Conservation (phyloP, 768 basidiomycete genomes). For the Trichaptum fuscoviolaceum region DNA sequence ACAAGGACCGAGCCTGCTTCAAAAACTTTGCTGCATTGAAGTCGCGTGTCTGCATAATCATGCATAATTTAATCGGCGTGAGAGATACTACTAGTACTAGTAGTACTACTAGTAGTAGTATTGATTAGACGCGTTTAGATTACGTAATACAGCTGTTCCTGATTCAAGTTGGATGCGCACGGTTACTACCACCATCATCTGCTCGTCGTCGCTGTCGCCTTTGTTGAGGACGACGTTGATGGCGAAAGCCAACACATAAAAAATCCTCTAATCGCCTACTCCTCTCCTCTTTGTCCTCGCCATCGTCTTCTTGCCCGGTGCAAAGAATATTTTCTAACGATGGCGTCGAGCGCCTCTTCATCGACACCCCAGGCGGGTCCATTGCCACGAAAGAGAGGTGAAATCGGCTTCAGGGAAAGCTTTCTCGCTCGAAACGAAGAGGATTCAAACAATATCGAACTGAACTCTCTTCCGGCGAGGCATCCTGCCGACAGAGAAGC, state of each 20-base stretch:
- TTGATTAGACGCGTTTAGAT: background rate
- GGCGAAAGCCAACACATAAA: background rate
- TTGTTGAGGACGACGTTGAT: background rate
- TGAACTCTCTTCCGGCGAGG: conserved; percentile 34
- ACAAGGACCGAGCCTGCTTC: background rate
- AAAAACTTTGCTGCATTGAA: background rate
- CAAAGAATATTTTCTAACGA: conserved; percentile 27
- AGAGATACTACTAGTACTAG: no score
- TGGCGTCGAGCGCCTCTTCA: conserved; percentile 24
- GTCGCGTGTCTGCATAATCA: background rate
- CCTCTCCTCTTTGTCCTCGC: conserved; percentile 1
- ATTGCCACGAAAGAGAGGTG: conserved; percentile 58
- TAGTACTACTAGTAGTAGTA: no score
- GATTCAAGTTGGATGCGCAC: background rate
- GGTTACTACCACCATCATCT: background rate
- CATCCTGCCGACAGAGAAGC: conserved; percentile 45
- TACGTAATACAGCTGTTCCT: background rate
- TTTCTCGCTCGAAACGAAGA: conserved; percentile 22
- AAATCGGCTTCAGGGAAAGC: conserved; percentile 55
- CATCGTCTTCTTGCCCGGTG: conserved; percentile 35
- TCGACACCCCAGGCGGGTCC: conserved; percentile 48
- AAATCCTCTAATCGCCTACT: background rate
- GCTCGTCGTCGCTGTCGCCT: background rate
- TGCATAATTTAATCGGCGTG: background rate
- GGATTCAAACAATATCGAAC: conserved; percentile 13